Conservation (phyloP, 345 rosid species). For the Acer campestre region DNA sequence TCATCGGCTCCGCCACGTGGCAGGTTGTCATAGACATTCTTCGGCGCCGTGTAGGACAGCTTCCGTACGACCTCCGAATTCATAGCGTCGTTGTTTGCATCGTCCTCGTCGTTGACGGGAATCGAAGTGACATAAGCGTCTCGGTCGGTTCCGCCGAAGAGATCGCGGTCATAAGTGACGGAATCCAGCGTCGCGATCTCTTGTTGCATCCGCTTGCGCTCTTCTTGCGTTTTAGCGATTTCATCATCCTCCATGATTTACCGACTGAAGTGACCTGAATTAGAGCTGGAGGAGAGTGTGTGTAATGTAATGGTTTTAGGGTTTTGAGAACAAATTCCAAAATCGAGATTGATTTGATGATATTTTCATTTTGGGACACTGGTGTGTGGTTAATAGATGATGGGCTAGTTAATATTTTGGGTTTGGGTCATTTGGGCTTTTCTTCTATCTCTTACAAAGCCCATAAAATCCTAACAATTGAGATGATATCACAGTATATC, state of each 20-base stretch:
- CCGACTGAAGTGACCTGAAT: not conserved
- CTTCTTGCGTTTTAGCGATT: conserved; percentile 86
- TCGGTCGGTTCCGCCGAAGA: conserved; percentile 75
- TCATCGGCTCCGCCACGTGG: conserved; percentile 69
- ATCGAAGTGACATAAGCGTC: conserved; percentile 68
- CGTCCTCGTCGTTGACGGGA: conserved; percentile 87
- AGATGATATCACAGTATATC: too few species aligned
- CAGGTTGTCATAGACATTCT: conserved; percentile 69
- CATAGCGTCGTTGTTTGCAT: conserved; percentile 53
- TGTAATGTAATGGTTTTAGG: not conserved
- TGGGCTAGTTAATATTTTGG: not conserved
- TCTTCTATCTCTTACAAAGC: not conserved
- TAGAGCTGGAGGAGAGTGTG: too few species aligned
- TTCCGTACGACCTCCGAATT: conserved; percentile 73
- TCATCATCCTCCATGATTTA: conserved; percentile 55
- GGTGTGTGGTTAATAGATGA: not conserved
- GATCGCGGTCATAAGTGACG: conserved; percentile 71
- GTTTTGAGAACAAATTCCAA: not conserved
- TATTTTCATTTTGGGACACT: not conserved
- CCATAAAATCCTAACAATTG: too few species aligned
- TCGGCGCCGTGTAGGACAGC: conserved; percentile 93
- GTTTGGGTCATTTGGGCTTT: not conserved
- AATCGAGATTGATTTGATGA: not conserved
- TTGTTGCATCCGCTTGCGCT: conserved; percentile 68
- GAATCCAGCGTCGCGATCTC: conserved; percentile 78